These are phyloP conservation scores for Lactifluus pinguis DNA, from an alignment of 768 basidiomycete genomes.

Conservation along the genomic window DNA sequence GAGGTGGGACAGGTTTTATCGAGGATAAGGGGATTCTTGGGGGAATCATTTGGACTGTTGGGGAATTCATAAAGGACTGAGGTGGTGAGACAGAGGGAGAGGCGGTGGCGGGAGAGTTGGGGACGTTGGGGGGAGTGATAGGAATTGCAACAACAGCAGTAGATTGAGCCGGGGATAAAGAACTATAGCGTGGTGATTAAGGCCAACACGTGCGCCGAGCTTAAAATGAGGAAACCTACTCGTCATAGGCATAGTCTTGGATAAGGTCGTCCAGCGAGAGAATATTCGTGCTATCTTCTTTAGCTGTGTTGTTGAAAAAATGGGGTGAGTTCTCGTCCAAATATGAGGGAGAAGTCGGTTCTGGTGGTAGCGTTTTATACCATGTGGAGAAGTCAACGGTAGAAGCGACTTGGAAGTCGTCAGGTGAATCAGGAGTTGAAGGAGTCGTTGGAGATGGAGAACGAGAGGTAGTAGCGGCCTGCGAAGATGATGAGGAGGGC, in stretches of 20 bases:
- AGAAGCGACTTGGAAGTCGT: constrained; percentile 40
- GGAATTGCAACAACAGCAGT: not conserved
- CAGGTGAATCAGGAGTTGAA: constrained; percentile 54
- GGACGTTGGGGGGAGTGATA: not conserved
- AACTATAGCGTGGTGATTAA: constrained; percentile 7
- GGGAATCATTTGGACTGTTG: constrained; percentile 9
- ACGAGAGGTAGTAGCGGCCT: constrained; percentile 46
- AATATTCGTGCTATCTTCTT: constrained; percentile 46
- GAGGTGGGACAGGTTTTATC: constrained; percentile 63
- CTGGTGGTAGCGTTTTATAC: constrained; percentile 42
- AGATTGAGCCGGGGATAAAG: constrained; percentile 1
- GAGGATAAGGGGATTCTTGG: constrained; percentile 32
- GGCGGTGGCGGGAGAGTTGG: not conserved
- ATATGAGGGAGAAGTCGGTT: constrained; percentile 30
- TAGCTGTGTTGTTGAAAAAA: constrained; percentile 32
- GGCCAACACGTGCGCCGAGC: constrained; percentile 11
- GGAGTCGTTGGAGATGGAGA: constrained; percentile 67
- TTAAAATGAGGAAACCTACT: constrained; percentile 38
- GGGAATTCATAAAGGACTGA: not conserved
- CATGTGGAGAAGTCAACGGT: constrained; percentile 47
- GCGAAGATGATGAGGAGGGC: constrained; percentile 45
- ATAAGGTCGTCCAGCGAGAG: constrained; percentile 66
- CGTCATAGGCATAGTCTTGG: constrained; percentile 66
- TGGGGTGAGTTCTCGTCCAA: constrained; percentile 38
- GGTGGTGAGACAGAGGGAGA: not conserved